phyloP scores from a whole-genome alignment of 768 basidiomycete species.

The Psilocybe cyanescens region DNA sequence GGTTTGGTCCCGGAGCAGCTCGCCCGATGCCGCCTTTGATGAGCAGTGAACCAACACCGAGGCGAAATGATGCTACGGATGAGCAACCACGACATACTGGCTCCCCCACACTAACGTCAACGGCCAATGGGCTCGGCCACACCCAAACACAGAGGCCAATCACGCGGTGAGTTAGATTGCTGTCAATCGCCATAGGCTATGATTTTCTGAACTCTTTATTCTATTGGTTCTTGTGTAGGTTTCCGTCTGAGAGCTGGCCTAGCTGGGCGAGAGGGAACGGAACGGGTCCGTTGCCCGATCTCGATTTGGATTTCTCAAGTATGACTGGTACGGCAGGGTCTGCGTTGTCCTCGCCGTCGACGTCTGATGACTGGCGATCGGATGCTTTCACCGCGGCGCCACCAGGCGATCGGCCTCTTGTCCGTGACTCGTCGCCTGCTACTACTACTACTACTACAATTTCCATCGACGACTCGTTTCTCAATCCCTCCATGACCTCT shows the following conservation, averaged over 20 bases:
- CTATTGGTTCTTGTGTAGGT: background rate
- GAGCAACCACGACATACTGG: background rate
- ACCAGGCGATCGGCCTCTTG: background rate
- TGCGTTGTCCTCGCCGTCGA: background rate
- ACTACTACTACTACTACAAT: background rate
- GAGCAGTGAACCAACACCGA: background rate
- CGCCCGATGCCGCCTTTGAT: background rate
- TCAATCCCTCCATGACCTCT: background rate
- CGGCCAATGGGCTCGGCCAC: background rate
- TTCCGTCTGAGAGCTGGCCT: background rate
- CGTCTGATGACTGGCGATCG: background rate
- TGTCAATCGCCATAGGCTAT: background rate
- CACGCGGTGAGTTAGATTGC: background rate
- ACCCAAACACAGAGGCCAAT: background rate
- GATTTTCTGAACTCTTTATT: background rate
- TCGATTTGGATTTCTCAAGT: conserved; percentile 1
- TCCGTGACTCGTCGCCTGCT: background rate
- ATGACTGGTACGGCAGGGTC: conserved; percentile 4
- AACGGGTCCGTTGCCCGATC: background rate
- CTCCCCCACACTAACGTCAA: background rate
- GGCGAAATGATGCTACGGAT: background rate
- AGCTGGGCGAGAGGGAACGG: background rate
- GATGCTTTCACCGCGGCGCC: background rate
- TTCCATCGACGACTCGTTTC: background rate
- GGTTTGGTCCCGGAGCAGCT: conserved; percentile 5